These are phyloP conservation scores for Agarophyton chilense DNA, from an alignment of 23 red algal species.

Conservation along the genomic window DNA sequence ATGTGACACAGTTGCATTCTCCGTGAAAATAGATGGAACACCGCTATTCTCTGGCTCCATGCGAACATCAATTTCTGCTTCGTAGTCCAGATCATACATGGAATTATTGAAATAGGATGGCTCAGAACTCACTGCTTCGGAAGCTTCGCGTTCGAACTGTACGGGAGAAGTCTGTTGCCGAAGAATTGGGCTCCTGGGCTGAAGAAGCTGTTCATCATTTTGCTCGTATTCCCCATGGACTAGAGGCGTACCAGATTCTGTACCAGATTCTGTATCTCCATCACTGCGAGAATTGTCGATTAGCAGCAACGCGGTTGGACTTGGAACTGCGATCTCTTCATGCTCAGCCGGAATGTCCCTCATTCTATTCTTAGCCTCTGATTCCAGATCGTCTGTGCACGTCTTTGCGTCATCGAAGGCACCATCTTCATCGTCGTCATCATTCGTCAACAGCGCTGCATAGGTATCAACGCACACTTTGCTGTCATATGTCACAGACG, in stretches of 20 bases:
- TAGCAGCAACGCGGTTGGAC: background rate
- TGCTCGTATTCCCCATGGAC: conserved; percentile 7
- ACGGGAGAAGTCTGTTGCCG: background rate
- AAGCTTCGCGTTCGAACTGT: background rate
- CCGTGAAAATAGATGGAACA: conserved; percentile 1
- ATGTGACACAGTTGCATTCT: background rate
- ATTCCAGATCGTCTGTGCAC: conserved; percentile 1
- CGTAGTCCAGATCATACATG: background rate
- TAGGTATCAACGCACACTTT: conserved; percentile 17
- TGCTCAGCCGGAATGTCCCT: background rate
- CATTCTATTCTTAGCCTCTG: background rate
- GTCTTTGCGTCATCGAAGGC: background rate
- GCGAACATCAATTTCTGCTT: background rate
- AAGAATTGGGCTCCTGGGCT: conserved; percentile 18
- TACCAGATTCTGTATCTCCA: background rate
- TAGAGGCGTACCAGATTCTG: background rate
- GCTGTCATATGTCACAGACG: background rate
- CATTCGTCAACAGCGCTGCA: conserved; percentile 1
- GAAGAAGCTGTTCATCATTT: background rate
- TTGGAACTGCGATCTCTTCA: background rate
- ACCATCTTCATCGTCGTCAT: background rate
- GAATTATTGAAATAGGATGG: background rate
- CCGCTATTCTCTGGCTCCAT: background rate
- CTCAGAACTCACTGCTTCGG: background rate
- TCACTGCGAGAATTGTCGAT: background rate